Percentiles rank a stretch among this genome's conserved stretches.
Evolutionary conservation across 1,284 basidiomycete genomes (phyloP).

Genomic region (Pseudozyma hubeiensis): DNA sequence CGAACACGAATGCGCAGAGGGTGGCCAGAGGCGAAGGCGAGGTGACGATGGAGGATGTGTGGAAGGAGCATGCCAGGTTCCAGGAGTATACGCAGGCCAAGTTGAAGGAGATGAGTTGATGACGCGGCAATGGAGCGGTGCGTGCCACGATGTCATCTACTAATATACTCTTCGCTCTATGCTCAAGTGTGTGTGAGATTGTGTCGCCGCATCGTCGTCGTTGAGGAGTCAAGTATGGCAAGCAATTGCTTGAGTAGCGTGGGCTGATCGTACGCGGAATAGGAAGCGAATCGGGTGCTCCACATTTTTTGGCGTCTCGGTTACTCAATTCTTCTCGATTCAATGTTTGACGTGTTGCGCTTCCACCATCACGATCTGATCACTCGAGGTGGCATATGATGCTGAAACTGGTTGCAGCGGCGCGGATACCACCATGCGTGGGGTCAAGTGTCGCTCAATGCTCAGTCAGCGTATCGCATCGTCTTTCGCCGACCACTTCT

Average conservation of each 20-base stretch:
- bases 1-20: constrained; percentile 35
- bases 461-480: background rate
- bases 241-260: too few relatives aligned
- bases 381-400: background rate
- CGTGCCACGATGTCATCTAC: background rate
- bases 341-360: background rate
- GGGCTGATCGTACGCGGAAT: too few relatives aligned
- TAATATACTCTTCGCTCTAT: background rate
- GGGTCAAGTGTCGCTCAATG: background rate
- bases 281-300: too few relatives aligned
- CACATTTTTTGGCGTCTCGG: too few relatives aligned
- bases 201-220: too few relatives aligned
- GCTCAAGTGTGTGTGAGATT: too few relatives aligned
- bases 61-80: constrained; percentile 37
- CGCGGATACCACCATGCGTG: background rate
- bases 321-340: background rate
- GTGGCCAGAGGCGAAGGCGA: constrained; percentile 11
- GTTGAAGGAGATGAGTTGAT: constrained; percentile 28
- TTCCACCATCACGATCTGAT: background rate
- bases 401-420: background rate
- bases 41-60: constrained; percentile 39
- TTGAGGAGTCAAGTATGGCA: too few relatives aligned
- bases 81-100: constrained; percentile 24
- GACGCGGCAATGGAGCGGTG: background rate
- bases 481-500: constrained; percentile 3